Conservation (phyloP, 2,329 filamentous ascomycete genomes). For the Gyromitra esculenta region DNA sequence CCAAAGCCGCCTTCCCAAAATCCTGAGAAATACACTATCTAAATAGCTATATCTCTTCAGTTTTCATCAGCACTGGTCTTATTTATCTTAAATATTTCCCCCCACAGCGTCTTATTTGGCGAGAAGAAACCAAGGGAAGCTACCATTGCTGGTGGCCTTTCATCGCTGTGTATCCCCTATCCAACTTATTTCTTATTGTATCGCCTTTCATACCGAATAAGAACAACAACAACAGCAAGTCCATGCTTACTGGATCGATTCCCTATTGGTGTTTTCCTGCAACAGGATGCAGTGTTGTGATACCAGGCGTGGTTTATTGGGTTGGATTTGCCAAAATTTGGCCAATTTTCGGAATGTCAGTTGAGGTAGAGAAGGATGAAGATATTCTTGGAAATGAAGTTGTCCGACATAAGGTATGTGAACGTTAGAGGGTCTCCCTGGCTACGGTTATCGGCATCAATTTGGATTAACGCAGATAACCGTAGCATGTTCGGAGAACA, state of each 20-base stretch:
- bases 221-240: not conserved
- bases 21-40: slow-evolving; percentile 56
- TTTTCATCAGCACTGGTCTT: slow-evolving; percentile 59
- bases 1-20: not conserved
- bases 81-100: slow-evolving; percentile 57
- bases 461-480: not conserved
- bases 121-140: slow-evolving; percentile 16
- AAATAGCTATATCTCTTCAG: slow-evolving; percentile 58
- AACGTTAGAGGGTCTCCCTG: no score
- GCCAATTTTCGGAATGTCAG: slow-evolving; percentile 44
- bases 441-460: not conserved
- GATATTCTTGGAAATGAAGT: slow-evolving; percentile 36
- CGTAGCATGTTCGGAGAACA: slow-evolving; percentile 36
- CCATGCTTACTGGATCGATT: slow-evolving; percentile 30
- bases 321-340: slow-evolving; percentile 49
- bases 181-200: slow-evolving; percentile 52
- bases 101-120: slow-evolving; percentile 24
- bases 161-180: slow-evolving; percentile 48
- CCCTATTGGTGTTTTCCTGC: slow-evolving; percentile 53
- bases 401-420: slow-evolving; percentile 44
- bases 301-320: slow-evolving; percentile 53
- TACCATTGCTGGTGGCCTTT: slow-evolving; percentile 42
- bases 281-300: slow-evolving; percentile 45
- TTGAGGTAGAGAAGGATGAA: slow-evolving; percentile 40
- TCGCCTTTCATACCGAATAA: slow-evolving; percentile 46